These are phyloP conservation scores for Penicillium waksmanii DNA, from an alignment of 495 filamentous ascomycete species.

Conservation along the genomic window DNA sequence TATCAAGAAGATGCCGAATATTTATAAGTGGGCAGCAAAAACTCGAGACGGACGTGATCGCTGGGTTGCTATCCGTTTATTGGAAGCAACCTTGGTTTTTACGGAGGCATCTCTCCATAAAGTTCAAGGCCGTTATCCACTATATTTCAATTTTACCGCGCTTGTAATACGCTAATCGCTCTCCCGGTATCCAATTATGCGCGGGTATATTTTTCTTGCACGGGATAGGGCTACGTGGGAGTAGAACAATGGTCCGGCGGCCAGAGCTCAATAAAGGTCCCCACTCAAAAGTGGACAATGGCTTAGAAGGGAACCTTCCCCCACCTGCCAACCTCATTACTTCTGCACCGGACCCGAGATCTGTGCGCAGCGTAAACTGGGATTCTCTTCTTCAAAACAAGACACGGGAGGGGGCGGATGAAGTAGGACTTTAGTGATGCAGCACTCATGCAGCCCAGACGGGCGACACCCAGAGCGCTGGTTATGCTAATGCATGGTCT, in stretches of 20 bases:
- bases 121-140: slow-evolving; percentile 3
- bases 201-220: neutral
- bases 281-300: slow-evolving; percentile 1
- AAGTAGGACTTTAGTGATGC: neutral
- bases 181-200: slow-evolving; percentile 4
- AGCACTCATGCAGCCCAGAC: no score
- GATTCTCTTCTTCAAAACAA: neutral
- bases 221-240: slow-evolving; percentile 7
- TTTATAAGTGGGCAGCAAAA: neutral
- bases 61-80: neutral
- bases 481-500: neutral
- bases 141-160: neutral
- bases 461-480: neutral
- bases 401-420: neutral
- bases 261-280: slow-evolving; percentile 3
- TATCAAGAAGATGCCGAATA: neutral
- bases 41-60: neutral
- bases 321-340: slow-evolving; percentile 1
- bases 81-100: neutral
- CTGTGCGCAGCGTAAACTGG: neutral
- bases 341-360: neutral
- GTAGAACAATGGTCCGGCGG: slow-evolving; percentile 1
- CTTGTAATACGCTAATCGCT: slow-evolving; percentile 1
- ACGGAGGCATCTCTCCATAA: neutral
- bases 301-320: slow-evolving; percentile 1